Conservation (phyloP, 768 basidiomycete genomes). For the Tricholoma sp. region DNA sequence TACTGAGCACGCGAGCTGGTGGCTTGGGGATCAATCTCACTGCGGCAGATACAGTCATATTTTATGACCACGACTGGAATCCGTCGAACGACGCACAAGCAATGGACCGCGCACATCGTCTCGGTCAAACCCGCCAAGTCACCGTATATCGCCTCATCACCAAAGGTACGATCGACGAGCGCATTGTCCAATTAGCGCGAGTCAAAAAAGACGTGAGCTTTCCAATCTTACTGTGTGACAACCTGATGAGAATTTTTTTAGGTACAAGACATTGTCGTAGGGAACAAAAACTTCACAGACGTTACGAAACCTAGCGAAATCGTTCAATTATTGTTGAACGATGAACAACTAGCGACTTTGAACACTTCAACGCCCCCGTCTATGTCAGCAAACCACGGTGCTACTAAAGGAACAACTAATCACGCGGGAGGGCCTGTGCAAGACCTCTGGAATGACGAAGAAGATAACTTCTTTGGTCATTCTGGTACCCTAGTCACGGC, state of each 20-base stretch:
- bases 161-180: constrained; percentile 92
- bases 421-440: constrained; percentile 36
- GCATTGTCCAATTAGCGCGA: constrained; percentile 92
- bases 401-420: constrained; percentile 22
- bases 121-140: constrained; percentile 95
- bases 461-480: constrained; percentile 81
- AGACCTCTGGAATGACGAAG: constrained; percentile 84
- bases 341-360: constrained; percentile 82
- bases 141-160: constrained; percentile 95
- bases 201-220: constrained; percentile 89
- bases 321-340: constrained; percentile 88
- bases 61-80: constrained; percentile 96
- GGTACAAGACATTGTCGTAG: constrained; percentile 99
- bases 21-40: constrained; percentile 96
- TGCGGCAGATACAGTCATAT: constrained; percentile 92
- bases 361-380: constrained; percentile 39
- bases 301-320: constrained; percentile 95
- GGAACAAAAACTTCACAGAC: constrained; percentile 92
- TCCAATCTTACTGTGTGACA: neutral
- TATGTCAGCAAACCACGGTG: constrained; percentile 25
- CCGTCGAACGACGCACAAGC: constrained; percentile 97
- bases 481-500: constrained; percentile 24
- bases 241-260: constrained; percentile 23
- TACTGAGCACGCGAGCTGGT: constrained; percentile 91
- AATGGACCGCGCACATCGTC: constrained; percentile 96